Conservation (phyloP, 768 basidiomycete genomes). For the Xerocomellus dryophilus region DNA sequence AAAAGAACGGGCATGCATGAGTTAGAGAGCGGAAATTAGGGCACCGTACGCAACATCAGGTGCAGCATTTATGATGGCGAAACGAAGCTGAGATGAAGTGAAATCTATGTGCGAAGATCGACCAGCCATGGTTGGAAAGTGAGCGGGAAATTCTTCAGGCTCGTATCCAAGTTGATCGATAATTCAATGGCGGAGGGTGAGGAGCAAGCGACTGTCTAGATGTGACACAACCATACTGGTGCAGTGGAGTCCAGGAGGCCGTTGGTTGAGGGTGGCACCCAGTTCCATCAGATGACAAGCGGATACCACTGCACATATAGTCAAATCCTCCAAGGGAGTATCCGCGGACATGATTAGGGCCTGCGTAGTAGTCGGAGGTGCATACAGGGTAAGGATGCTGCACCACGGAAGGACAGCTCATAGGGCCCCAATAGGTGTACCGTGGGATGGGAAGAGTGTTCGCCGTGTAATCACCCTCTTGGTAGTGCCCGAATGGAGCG, state of each 20-base stretch:
- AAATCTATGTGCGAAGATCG: slow-evolving; percentile 27
- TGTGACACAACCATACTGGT: slow-evolving; percentile 40
- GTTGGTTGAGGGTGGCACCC: slow-evolving; percentile 36
- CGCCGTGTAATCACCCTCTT: slow-evolving; percentile 14
- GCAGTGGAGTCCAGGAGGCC: slow-evolving; percentile 43
- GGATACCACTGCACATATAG: slow-evolving; percentile 47
- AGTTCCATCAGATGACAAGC: slow-evolving; percentile 43
- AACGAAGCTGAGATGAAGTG: slow-evolving; percentile 19
- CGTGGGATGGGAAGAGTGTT: slow-evolving; percentile 14
- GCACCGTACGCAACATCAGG: slow-evolving; percentile 33
- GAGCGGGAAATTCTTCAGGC: slow-evolving; percentile 33
- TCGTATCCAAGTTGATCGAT: slow-evolving; percentile 51
- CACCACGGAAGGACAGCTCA: slow-evolving; percentile 37
- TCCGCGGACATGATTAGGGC: slow-evolving; percentile 52
- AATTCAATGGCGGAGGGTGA: slow-evolving; percentile 40
- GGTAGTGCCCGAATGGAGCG: slow-evolving; percentile 21
- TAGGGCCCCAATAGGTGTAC: slow-evolving; percentile 23
- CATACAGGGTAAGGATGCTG: slow-evolving; percentile 59
- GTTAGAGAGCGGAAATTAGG: slow-evolving; percentile 41
- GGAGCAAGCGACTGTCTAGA: slow-evolving; percentile 44
- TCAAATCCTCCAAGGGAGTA: slow-evolving; percentile 61
- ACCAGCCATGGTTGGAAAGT: slow-evolving; percentile 3
- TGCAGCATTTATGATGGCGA: slow-evolving; percentile 31
- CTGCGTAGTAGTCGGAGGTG: slow-evolving; percentile 46
- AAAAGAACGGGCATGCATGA: slow-evolving; percentile 33